phyloP scores from a whole-genome alignment of 345 rosid species.

The Eucalyptus viminalis region DNA sequence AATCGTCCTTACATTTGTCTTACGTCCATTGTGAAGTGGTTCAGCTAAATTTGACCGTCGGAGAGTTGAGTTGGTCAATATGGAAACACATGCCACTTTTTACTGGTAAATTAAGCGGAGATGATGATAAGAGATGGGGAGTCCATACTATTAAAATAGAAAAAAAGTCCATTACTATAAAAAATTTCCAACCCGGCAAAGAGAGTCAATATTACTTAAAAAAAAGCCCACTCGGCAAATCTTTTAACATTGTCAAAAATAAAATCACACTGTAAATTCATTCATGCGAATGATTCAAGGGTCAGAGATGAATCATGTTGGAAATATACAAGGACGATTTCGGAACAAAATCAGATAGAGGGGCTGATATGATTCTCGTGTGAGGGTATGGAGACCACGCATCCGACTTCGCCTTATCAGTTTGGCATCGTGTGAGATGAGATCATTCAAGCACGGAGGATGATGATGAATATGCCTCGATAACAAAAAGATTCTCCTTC shows the following conservation, averaged over 20 bases:
- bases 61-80: neutral
- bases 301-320: neutral
- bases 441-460: neutral
- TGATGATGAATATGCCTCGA: neutral
- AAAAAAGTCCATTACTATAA: too few species aligned
- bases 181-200: neutral
- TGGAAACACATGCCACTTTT: neutral
- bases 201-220: neutral
- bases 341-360: neutral
- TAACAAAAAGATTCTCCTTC: neutral
- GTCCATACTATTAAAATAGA: too few species aligned
- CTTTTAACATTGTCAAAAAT: neutral
- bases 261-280: neutral
- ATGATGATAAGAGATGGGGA: neutral
- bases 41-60: neutral
- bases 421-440: neutral
- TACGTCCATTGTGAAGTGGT: neutral
- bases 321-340: neutral
- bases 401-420: neutral
- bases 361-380: neutral
- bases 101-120: neutral
- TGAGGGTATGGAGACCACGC: neutral
- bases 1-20: neutral
- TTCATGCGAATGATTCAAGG: neutral
- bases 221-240: neutral